Base-by-base conservation (phyloP, 106 monocot genomes). In the Acorus gramineus region DNA sequence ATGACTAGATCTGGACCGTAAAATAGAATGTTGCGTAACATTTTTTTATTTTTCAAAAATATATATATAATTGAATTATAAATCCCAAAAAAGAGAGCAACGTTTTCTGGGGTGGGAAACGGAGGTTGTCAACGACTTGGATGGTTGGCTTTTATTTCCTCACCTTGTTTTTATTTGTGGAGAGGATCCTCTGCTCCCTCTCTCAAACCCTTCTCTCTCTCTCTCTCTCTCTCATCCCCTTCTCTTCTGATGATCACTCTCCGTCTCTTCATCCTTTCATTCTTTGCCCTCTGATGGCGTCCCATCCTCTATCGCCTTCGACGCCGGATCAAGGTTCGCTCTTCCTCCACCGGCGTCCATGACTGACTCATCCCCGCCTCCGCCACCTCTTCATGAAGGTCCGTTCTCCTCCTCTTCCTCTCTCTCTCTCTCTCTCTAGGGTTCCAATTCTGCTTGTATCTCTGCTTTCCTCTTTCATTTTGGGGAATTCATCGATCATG, bases 121-220 rank as follows among this genome's bases (percentile, higher is more conserved):
- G 28, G 28, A 28, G 28, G 28, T 28, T 28, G 28, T 28, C 28
- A 28, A 28, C 28, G 28, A 28, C 28, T 28, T 28, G 65, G 65
- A 13, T 66, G 65, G 52, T 53, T 66, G 52, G 51, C 44, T 66
- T 46, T 66, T 66, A 66, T 28, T 66, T 65, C 49, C 45, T 65
- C 65, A 42, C 51, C 52, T 65, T 42, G 65, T 28, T 28, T 28
- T 28, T 28, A 28, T 53, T 46, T 65, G 65, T 65, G 52, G 65
- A 42, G 65, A 53, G 65, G 65, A 65, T 50, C 13, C 43, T 44
- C n/a, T 45, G 9, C 43, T 55, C 51, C 66, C 66, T 46, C 44
- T 10, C 55, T 28, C 28, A 28, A 28, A 28, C 43, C 13, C 44
- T 7, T 50, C 65, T 65, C 66, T 45, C 44, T 44, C 45, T 6